These are phyloP conservation scores for Biancaea sappan DNA, from an alignment of 306 rosid species.

Conservation along the genomic window DNA sequence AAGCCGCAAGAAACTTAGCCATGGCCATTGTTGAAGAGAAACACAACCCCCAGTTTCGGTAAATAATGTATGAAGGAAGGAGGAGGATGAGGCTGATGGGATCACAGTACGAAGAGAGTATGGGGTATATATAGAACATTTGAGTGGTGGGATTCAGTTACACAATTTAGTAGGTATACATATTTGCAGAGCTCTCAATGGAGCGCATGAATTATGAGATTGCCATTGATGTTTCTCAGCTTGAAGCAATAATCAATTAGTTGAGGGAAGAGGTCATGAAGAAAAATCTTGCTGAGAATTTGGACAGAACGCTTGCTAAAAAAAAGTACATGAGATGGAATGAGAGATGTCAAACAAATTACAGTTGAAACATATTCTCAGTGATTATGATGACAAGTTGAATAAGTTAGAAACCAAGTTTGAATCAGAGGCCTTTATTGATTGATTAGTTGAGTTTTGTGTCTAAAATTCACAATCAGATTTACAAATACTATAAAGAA, in stretches of 20 bases:
- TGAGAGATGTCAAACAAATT: conserved; percentile 53
- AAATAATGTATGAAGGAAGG: neutral
- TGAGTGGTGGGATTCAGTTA: conserved; percentile 12
- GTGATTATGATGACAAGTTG: conserved; percentile 72
- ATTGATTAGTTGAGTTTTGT: conserved; percentile 77
- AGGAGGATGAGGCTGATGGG: conserved; percentile 31
- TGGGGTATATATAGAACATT: conserved; percentile 50
- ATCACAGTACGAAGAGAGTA: neutral
- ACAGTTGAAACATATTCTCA: conserved; percentile 60
- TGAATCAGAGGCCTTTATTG: conserved; percentile 74
- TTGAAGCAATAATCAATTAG: conserved; percentile 76
- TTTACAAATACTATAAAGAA: too few species aligned
- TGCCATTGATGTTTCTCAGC: conserved; percentile 95
- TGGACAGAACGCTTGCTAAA: conserved; percentile 59
- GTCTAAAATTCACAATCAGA: conserved; percentile 72
- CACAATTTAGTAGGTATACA: conserved; percentile 30
- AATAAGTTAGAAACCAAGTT: conserved; percentile 47
- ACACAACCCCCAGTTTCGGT: conserved; percentile 9
- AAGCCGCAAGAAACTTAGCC: conserved; percentile 49
- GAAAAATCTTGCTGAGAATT: conserved; percentile 49
- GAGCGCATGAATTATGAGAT: conserved; percentile 92
- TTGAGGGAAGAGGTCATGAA: conserved; percentile 77
- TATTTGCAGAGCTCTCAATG: neutral
- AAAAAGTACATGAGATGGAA: conserved; percentile 57
- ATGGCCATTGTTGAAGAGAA: conserved; percentile 51